Conservation (phyloP, 495 filamentous ascomycete genomes). For the Xanthoparmelia taractica region DNA sequence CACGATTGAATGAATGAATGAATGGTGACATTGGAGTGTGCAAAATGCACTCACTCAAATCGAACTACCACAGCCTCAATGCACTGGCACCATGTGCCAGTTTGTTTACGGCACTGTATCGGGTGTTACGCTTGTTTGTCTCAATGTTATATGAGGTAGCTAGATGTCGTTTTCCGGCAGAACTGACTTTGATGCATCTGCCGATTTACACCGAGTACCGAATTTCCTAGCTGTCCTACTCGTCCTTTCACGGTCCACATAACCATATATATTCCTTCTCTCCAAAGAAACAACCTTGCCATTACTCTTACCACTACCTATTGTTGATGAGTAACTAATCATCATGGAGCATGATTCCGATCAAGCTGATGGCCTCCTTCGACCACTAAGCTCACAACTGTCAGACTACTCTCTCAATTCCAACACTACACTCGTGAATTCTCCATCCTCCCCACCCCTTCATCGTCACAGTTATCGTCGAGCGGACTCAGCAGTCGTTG, state of each 20-base stretch:
- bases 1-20: not conserved
- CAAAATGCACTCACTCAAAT: not conserved
- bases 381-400: conserved; percentile 14
- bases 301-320: not conserved
- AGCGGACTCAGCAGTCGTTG: conserved; percentile 1
- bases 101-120: not conserved
- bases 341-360: not conserved
- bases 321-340: too few relatives aligned
- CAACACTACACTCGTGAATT: conserved; percentile 18
- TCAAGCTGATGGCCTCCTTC: not conserved
- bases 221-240: not conserved
- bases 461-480: conserved; percentile 15
- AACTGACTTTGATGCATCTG: not conserved
- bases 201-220: not conserved
- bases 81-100: not conserved
- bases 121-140: not conserved
- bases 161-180: not conserved
- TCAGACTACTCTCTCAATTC: conserved; percentile 16
- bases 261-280: not conserved
- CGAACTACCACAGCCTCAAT: not conserved
- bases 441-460: conserved; percentile 8
- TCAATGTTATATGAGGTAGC: not conserved
- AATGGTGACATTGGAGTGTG: not conserved
- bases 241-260: not conserved
- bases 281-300: not conserved